A percentile compares a stretch with the other conserved stretches of the same genome.
Evolutionary conservation across 2,329 filamentous ascomycete genomes (phyloP).

Genomic region (Chalaropsis ovoidea): DNA sequence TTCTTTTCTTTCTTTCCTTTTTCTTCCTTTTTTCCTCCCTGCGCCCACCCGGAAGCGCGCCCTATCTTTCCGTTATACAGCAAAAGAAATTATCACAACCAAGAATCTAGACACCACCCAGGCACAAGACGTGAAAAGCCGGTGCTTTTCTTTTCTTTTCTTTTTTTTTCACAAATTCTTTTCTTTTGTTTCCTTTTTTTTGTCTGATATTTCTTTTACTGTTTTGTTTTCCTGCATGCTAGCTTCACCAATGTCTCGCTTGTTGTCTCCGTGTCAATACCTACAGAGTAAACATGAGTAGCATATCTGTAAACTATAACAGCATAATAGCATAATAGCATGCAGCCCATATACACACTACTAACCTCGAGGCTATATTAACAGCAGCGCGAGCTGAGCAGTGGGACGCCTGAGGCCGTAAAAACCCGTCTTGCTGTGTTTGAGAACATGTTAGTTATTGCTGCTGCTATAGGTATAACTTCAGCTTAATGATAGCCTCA

Average conservation of each 20-base stretch:
- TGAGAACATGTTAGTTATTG: not conserved
- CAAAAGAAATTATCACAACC: not conserved
- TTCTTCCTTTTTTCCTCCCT: not conserved
- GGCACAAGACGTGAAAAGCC: too few species aligned
- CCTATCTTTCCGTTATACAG: not conserved
- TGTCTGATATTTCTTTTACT: constrained; percentile 2
- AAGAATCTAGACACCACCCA: not conserved
- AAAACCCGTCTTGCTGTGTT: not conserved
- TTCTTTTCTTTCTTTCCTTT: not conserved
- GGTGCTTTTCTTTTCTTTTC: too few species aligned
- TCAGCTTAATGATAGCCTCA: not conserved
- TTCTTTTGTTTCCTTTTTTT: not conserved
- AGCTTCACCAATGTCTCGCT: not conserved
- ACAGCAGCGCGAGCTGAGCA: not conserved
- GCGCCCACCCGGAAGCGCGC: not conserved
- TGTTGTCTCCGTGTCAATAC: not conserved
- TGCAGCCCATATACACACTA: too few species aligned
- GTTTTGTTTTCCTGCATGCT: not conserved
- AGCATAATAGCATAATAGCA: too few species aligned
- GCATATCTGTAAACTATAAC: too few species aligned
- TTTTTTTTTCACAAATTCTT: too few species aligned
- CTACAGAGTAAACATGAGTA: not conserved
- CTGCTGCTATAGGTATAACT: not conserved
- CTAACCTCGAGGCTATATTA: too few species aligned
- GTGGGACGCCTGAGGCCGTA: not conserved